Conservation (phyloP, 805 yeast genomes). For the Candida loeiensis region DNA sequence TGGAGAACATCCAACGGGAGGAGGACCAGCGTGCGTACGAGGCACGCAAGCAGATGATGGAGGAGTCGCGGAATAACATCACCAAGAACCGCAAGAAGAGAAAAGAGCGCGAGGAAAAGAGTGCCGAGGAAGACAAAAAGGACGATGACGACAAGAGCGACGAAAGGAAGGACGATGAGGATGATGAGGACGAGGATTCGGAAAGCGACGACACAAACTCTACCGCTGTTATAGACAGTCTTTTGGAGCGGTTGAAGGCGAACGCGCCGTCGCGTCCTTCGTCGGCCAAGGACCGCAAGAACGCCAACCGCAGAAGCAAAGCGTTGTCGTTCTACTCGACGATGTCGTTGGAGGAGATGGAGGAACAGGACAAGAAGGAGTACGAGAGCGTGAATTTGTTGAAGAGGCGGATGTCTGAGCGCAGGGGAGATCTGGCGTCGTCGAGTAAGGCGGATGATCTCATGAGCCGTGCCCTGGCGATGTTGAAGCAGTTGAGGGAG, state of each 20-base stretch:
- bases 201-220: constrained; percentile 13
- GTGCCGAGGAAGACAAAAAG: background rate
- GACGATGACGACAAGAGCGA: constrained; percentile 13
- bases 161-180: background rate
- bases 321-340: constrained; percentile 35
- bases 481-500: constrained; percentile 31
- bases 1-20: constrained; percentile 75
- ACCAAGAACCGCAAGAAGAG: constrained; percentile 11
- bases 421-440: constrained; percentile 19
- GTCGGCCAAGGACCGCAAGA: constrained; percentile 16
- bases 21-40: constrained; percentile 60
- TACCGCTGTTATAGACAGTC: constrained; percentile 29
- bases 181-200: constrained; percentile 14
- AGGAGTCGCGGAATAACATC: constrained; percentile 19
- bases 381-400: constrained; percentile 39
- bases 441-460: constrained; percentile 24
- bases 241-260: constrained; percentile 31
- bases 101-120: constrained; percentile 7
- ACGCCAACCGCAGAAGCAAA: constrained; percentile 24
- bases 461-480: constrained; percentile 38
- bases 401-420: constrained; percentile 35
- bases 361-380: constrained; percentile 14
- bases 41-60: constrained; percentile 32
- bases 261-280: constrained; percentile 20
- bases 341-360: constrained; percentile 23